Base-by-base conservation (phyloP, 2,329 filamentous ascomycete genomes). In the Sclerotinia borealis region DNA sequence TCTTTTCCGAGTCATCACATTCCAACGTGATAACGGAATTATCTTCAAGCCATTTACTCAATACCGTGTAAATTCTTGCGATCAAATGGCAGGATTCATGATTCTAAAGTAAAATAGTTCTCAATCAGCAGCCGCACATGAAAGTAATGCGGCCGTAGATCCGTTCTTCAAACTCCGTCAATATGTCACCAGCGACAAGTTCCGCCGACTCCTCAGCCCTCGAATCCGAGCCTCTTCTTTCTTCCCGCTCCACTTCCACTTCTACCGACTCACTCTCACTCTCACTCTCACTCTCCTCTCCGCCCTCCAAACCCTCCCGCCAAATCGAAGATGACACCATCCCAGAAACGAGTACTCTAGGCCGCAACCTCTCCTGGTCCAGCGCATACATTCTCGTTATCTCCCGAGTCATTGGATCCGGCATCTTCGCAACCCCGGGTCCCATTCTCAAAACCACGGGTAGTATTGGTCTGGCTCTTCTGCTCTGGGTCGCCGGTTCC, bases 391-490 rank as follows among this genome's bases (percentile, higher is more conserved):
- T 72, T n/a, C 65, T 71, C 56, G 67, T 69, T 7, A 72, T 72
- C 25, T 71, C 69, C n/a, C 66, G 71, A 13, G 68, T 72, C 2
- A 72, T 72, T 25, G 71, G 71, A 1, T 67, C 64, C 4, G 71
- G 71, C 0, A 71, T 72, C 50, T 72, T 72, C 50, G 69, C 71
- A 8, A 72, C 76, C 81, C 89, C 89, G 0, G 87, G 88, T 0
- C 81, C 86, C 5, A 89, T 92, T 56, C 79, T 89, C 3, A 81
- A 84, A 43, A 82, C 84, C 0, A 84, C 86, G 2, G 89, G 89
- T 1, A 91, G 87, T 10, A 80, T 85, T 3, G 83, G 83, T 1
- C 77, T 84, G 43, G 76, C 79, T 11, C 72, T 85, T 6, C 75
- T 83, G 34, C 74, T 85, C 7, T 85, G 83, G 83, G 76, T 83